Conservation (phyloP, 2,329 filamentous ascomycete genomes). For the Chaetomium globosum region DNA sequence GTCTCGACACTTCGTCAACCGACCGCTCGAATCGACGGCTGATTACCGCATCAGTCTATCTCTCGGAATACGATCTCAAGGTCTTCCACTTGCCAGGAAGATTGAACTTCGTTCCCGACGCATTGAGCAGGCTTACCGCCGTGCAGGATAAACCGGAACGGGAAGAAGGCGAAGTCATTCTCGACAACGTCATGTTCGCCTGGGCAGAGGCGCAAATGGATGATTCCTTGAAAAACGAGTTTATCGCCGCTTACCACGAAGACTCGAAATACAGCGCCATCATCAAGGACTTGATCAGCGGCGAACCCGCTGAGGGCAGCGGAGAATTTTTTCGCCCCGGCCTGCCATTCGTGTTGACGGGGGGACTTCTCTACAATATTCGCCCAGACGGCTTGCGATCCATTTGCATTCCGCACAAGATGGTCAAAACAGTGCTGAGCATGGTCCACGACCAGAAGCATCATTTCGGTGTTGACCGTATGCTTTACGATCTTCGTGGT, state of each 20-base stretch:
- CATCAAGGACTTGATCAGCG: background rate
- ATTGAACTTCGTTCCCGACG: background rate
- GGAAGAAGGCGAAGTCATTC: background rate
- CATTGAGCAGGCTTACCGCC: fast-evolving
- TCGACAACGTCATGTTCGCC: background rate
- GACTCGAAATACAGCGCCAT: background rate
- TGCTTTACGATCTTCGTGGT: background rate
- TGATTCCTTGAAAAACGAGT: background rate
- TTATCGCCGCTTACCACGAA: background rate
- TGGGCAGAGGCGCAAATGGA: background rate
- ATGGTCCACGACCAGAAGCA: background rate
- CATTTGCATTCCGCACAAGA: background rate
- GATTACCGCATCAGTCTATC: constrained; percentile 1
- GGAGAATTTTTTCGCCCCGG: background rate
- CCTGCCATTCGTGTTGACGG: background rate
- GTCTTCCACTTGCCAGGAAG: background rate
- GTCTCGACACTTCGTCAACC: background rate
- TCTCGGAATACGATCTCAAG: background rate
- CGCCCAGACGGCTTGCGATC: background rate
- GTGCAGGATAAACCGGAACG: background rate
- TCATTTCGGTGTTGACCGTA: background rate
- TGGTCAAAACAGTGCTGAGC: background rate
- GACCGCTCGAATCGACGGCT: background rate
- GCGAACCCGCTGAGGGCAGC: background rate
- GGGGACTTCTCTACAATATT: background rate